Conservation (phyloP, 345 rosid genomes). For the Hibiscus syriacus region DNA sequence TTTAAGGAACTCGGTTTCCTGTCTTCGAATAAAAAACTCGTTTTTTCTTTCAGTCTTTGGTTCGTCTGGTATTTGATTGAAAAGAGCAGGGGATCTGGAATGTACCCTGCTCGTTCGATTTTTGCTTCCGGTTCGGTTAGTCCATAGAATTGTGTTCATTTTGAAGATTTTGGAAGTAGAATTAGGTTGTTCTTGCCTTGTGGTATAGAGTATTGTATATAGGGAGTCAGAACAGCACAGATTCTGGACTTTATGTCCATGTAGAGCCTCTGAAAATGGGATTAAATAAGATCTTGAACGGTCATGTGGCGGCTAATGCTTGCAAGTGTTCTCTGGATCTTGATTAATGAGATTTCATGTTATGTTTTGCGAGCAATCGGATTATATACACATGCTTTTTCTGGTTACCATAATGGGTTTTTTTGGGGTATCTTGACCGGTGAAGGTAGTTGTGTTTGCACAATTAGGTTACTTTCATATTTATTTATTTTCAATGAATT, state of each 20-base stretch:
- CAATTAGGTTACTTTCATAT: background rate
- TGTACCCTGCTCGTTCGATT: too few species aligned
- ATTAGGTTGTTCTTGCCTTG: background rate
- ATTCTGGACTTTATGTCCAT: background rate
- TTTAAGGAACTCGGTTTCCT: background rate
- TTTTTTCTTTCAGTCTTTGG: background rate
- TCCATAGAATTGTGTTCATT: too few species aligned
- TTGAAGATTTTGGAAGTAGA: background rate
- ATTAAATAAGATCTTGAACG: background rate
- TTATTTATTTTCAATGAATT: background rate
- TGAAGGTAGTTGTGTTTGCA: too few species aligned
- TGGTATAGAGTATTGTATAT: background rate
- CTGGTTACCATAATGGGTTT: background rate
- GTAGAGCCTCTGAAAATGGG: background rate
- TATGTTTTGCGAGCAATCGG: background rate
- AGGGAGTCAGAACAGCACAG: background rate
- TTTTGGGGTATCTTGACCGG: conserved; percentile 1
- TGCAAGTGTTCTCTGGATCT: background rate
- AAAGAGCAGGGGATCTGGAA: background rate
- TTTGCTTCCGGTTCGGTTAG: too few species aligned
- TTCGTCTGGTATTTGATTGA: background rate
- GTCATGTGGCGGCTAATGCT: background rate
- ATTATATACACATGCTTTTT: background rate
- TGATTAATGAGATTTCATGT: background rate
- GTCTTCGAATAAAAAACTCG: background rate